A percentile compares a stretch with the other conserved stretches of the same genome.
Conservation (phyloP, 768 basidiomycete genomes). For the Mycena alexandri region DNA sequence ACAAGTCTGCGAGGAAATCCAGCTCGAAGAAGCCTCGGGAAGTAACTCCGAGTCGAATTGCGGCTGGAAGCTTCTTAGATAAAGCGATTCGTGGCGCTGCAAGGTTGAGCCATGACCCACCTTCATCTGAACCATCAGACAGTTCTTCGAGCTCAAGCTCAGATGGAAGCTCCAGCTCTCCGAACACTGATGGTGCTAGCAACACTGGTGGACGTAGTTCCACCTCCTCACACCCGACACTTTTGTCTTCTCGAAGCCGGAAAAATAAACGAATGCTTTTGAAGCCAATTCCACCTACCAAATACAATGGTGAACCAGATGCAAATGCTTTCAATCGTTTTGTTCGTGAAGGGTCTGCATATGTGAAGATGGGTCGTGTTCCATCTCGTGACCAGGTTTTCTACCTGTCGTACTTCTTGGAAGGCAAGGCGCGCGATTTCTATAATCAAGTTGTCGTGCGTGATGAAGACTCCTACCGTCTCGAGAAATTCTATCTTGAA, state of each 20-base stretch:
- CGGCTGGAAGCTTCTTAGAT: slow-evolving; percentile 5
- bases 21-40: neutral
- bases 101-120: neutral
- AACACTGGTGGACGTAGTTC: neutral
- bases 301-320: slow-evolving; percentile 44
- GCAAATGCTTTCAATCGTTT: slow-evolving; percentile 42
- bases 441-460: slow-evolving; percentile 46
- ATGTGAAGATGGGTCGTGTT: slow-evolving; percentile 40
- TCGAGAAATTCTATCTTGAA: slow-evolving; percentile 46
- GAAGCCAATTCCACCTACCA: no score
- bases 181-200: neutral
- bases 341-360: slow-evolving; percentile 41
- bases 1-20: neutral
- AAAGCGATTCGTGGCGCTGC: neutral
- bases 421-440: slow-evolving; percentile 50
- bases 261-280: no score
- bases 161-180: no score
- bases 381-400: slow-evolving; percentile 31
- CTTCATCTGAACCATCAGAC: slow-evolving; percentile 5
- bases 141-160: neutral
- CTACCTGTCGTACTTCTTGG: slow-evolving; percentile 40
- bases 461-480: slow-evolving; percentile 41
- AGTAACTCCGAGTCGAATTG: neutral
- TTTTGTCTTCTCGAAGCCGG: no score
- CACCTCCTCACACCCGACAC: neutral